Conservation (phyloP, 2,329 filamentous ascomycete genomes). For the Pezicula carpinea region DNA sequence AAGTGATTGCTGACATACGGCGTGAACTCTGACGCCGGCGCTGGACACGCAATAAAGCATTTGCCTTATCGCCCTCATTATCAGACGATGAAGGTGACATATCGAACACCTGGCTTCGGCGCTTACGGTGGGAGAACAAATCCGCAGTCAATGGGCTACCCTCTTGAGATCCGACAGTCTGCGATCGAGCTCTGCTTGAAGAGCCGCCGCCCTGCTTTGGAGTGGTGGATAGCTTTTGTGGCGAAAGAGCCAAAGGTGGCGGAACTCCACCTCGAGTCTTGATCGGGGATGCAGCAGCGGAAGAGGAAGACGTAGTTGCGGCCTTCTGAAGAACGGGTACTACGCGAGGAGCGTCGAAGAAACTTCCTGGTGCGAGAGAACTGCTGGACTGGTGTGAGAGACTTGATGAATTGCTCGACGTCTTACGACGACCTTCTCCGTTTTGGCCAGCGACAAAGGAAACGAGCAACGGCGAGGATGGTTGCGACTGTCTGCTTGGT, state of each 20-base stretch:
- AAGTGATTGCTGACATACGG: constrained; percentile 83
- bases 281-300: constrained; percentile 48
- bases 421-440: constrained; percentile 77
- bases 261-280: constrained; percentile 45
- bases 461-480: constrained; percentile 87
- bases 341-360: constrained; percentile 67
- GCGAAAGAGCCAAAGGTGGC: constrained; percentile 50
- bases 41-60: constrained; percentile 86
- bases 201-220: constrained; percentile 58
- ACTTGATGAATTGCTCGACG: constrained; percentile 82
- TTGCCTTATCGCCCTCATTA: constrained; percentile 90
- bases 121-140: constrained; percentile 72
- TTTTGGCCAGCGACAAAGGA: constrained; percentile 87
- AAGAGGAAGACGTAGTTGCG: constrained; percentile 38
- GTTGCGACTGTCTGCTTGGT: constrained; percentile 78
- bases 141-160: constrained; percentile 70
- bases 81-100: constrained; percentile 97
- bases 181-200: constrained; percentile 72
- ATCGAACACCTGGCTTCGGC: constrained; percentile 90
- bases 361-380: constrained; percentile 64
- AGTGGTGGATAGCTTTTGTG: constrained; percentile 59
- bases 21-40: constrained; percentile 93
- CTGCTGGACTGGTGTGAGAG: constrained; percentile 72
- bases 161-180: constrained; percentile 93
- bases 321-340: constrained; percentile 57